These are phyloP conservation scores for Apostasia shenzhenica DNA, from an alignment of 106 monocot genomes.

Conservation along the genomic window DNA sequence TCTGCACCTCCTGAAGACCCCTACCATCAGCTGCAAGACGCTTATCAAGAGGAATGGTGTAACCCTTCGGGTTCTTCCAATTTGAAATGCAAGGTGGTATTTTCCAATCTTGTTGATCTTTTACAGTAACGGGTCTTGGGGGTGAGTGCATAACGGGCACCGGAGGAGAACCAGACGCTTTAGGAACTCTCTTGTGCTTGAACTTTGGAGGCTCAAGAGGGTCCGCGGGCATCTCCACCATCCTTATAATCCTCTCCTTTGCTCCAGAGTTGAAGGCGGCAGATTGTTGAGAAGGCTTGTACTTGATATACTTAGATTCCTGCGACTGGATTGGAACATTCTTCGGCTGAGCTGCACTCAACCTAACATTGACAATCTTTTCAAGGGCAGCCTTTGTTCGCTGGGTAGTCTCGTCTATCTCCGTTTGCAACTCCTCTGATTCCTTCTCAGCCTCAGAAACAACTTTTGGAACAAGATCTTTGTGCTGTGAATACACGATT, in stretches of 20 bases:
- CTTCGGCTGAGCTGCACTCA: slow-evolving; percentile 95
- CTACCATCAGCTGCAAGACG: slow-evolving; percentile 88
- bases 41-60: slow-evolving; percentile 93
- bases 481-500: slow-evolving; percentile 89
- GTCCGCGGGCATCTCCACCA: slow-evolving; percentile 91
- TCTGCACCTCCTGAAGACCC: slow-evolving; percentile 96
- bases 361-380: slow-evolving; percentile 83
- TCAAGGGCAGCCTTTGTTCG: slow-evolving; percentile 78
- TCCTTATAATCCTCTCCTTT: slow-evolving; percentile 80
- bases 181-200: slow-evolving; percentile 93
- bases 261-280: slow-evolving; percentile 94
- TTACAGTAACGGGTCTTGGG: slow-evolving; percentile 88
- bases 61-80: slow-evolving; percentile 98
- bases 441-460: slow-evolving; percentile 23
- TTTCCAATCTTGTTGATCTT: slow-evolving; percentile 98
- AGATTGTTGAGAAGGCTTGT: slow-evolving; percentile 83
- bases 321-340: slow-evolving; percentile 74
- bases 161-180: slow-evolving; percentile 83
- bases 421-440: slow-evolving; percentile 54
- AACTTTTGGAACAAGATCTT: slow-evolving; percentile 77
- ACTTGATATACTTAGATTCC: slow-evolving; percentile 89
- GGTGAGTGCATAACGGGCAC: slow-evolving; percentile 98
- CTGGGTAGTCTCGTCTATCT: slow-evolving; percentile 82
- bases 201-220: slow-evolving; percentile 97
- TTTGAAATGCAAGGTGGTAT: slow-evolving; percentile 99